Percentiles rank a stretch among this genome's conserved stretches.
Conservation (phyloP, 176 grass and related monocot genomes). For the Secale cereale region DNA sequence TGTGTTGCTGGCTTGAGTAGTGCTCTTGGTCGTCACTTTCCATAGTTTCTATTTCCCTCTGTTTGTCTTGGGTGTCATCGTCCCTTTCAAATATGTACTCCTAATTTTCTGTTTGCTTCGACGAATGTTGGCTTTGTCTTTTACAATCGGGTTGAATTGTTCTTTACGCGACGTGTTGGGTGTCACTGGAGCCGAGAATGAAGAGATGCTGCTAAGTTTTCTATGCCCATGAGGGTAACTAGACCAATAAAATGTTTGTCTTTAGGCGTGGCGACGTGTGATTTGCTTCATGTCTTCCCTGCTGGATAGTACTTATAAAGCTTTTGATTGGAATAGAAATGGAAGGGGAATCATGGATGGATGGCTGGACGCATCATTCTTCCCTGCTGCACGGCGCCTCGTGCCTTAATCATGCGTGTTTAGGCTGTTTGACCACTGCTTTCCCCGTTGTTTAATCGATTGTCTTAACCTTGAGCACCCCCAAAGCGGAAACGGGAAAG, state of each 20-base stretch:
- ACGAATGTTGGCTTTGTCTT: background rate
- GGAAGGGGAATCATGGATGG: conserved; percentile 27
- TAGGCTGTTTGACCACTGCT: conserved; percentile 2
- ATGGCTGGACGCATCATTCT: background rate
- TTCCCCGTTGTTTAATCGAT: background rate
- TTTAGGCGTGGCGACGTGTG: background rate
- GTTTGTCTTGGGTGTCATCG: too few relatives aligned
- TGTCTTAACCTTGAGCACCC: background rate
- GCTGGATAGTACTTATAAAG: too few relatives aligned
- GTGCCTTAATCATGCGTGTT: conserved; percentile 30
- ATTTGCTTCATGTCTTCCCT: too few relatives aligned
- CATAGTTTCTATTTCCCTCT: too few relatives aligned
- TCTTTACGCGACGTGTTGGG: background rate
- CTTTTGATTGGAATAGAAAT: background rate
- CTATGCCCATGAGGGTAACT: background rate
- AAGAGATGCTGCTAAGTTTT: background rate
- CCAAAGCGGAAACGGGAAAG: background rate
- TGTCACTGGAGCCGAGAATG: background rate
- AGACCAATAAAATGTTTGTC: background rate
- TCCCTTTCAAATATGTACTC: too few relatives aligned
- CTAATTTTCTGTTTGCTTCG: background rate
- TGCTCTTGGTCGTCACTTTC: too few relatives aligned
- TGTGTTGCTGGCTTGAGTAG: too few relatives aligned
- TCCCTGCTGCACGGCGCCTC: conserved; percentile 22
- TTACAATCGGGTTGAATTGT: background rate